Evolutionary conservation across 2,329 filamentous ascomycete species (phyloP).

Genomic region (Neocatenulostroma microsporum): DNA sequence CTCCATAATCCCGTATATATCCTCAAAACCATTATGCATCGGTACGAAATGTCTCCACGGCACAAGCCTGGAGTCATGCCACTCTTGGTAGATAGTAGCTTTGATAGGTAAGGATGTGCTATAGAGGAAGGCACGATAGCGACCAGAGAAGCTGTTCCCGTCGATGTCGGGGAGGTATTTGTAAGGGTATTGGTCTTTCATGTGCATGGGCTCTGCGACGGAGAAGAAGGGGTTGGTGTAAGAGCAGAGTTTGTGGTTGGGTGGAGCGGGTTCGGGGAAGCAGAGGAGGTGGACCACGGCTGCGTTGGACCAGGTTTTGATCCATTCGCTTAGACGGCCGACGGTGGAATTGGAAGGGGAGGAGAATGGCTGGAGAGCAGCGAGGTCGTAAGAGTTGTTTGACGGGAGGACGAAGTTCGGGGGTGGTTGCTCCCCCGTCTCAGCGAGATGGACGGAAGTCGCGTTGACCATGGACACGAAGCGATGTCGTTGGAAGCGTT

Average conservation of each 20-base stretch:
- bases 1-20: slow-evolving; percentile 24
- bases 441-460: slow-evolving; percentile 46
- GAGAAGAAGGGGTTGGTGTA: slow-evolving; percentile 38
- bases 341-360: slow-evolving; percentile 6
- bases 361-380: too few relatives aligned
- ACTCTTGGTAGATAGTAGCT: slow-evolving; percentile 31
- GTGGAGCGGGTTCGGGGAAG: slow-evolving; percentile 25
- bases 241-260: slow-evolving; percentile 32
- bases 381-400: slow-evolving; percentile 32
- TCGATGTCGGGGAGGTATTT: slow-evolving; percentile 71
- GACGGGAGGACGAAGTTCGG: slow-evolving; percentile 31
- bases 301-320: slow-evolving; percentile 25
- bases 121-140: slow-evolving; percentile 25
- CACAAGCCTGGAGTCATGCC: slow-evolving; percentile 30
- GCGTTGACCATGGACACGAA: slow-evolving; percentile 64
- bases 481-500: slow-evolving; percentile 62
- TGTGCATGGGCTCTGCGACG: slow-evolving; percentile 25
- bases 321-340: slow-evolving; percentile 27
- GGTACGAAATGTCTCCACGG: slow-evolving; percentile 33
- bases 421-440: slow-evolving; percentile 31
- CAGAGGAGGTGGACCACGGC: slow-evolving; percentile 41
- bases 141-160: slow-evolving; percentile 46
- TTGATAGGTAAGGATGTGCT: slow-evolving; percentile 28
- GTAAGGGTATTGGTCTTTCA: slow-evolving; percentile 38
- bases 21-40: slow-evolving; percentile 22